A percentile compares a stretch with the other conserved stretches of the same genome.
These are phyloP conservation scores for Volvox africanus DNA, from an alignment of 139 green algal genomes.

Conservation along the genomic window DNA sequence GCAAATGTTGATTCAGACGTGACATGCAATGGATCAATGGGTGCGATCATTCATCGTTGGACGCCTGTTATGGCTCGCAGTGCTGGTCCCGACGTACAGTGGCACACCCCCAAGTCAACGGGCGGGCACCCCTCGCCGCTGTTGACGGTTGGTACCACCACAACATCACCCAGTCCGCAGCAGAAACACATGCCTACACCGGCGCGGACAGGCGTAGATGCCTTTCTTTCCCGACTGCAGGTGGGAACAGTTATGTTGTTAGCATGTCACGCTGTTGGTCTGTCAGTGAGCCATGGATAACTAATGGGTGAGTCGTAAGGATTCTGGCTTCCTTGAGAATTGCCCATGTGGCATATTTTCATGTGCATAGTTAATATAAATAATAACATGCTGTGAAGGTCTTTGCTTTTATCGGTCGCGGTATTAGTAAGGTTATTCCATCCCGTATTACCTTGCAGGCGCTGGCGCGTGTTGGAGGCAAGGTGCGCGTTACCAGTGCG, in stretches of 20 bases:
- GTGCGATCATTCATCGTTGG: too few species aligned
- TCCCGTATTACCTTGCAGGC: not conserved
- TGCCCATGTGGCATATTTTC: not conserved
- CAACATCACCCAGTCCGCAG: not conserved
- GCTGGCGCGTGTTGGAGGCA: constrained; percentile 21
- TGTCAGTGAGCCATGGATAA: too few species aligned
- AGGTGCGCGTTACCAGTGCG: constrained; percentile 36
- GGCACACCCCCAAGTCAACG: constrained; percentile 18
- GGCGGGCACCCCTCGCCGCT: constrained; percentile 26
- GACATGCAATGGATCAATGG: too few species aligned
- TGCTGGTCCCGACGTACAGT: not conserved
- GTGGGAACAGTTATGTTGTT: not conserved
- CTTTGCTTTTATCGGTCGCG: not conserved
- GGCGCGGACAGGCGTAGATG: not conserved
- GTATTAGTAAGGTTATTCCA: too few species aligned
- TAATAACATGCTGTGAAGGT: not conserved
- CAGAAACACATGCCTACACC: not conserved
- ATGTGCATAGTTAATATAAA: not conserved
- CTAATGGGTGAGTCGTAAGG: too few species aligned
- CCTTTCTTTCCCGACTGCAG: constrained; percentile 14
- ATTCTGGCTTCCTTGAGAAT: too few species aligned
- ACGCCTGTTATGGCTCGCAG: not conserved
- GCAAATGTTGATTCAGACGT: too few species aligned
- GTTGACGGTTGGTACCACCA: not conserved
- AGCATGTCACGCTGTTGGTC: too few species aligned